Percentiles rank a stretch among this genome's conserved stretches.
Evolutionary conservation across 2,329 filamentous ascomycete species (phyloP).

Genomic region (Aspergillus alliaceus): DNA sequence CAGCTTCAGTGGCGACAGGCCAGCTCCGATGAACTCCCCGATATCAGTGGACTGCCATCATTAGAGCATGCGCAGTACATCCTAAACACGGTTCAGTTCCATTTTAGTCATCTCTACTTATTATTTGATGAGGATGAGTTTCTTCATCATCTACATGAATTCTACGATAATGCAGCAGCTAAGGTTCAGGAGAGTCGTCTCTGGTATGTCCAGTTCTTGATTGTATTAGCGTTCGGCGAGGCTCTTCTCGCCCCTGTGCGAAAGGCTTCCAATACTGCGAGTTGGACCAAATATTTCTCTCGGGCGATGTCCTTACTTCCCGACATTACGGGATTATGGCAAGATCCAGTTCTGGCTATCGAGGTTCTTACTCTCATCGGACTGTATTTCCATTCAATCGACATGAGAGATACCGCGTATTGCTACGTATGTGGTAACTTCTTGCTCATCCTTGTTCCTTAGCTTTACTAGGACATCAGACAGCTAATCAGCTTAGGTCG

Average conservation of each 20-base stretch:
- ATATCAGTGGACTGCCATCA: constrained; percentile 44
- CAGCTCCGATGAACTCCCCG: constrained; percentile 30
- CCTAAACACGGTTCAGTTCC: constrained; percentile 57
- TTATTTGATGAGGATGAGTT: constrained; percentile 54
- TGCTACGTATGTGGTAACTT: constrained; percentile 45
- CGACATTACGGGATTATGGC: constrained; percentile 39
- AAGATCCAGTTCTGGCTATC: constrained; percentile 44
- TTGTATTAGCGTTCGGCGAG: constrained; percentile 55
- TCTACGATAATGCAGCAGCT: constrained; percentile 36
- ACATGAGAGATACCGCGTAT: constrained; percentile 51
- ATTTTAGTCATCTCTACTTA: constrained; percentile 55
- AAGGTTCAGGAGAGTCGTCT: constrained; percentile 32
- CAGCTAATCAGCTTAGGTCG: constrained; percentile 42
- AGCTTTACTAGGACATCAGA: not conserved
- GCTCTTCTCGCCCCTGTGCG: constrained; percentile 46
- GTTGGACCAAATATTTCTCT: constrained; percentile 44
- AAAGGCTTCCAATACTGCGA: constrained; percentile 39
- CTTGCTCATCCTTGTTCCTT: not conserved
- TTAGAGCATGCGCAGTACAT: constrained; percentile 54
- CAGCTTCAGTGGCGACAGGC: constrained; percentile 50
- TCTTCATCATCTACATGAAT: constrained; percentile 40
- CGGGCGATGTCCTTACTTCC: constrained; percentile 45
- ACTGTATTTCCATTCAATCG: constrained; percentile 52
- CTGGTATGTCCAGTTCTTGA: constrained; percentile 53
- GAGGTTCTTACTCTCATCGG: constrained; percentile 53